These are phyloP conservation scores for Hanseniaspora thailandica DNA, from an alignment of 805 yeast genomes.

Conservation along the genomic window DNA sequence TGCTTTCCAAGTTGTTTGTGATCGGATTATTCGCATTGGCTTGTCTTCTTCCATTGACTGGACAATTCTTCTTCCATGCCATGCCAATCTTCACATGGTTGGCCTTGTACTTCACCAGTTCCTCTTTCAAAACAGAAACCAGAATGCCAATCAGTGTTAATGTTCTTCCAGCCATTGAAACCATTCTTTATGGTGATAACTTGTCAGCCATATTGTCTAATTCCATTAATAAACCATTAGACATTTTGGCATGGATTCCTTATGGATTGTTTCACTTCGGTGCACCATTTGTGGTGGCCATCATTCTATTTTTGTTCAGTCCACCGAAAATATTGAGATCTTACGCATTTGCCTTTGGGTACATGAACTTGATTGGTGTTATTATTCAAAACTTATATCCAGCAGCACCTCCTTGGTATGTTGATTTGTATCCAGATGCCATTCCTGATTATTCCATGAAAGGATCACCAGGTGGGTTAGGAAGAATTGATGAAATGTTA, in stretches of 20 bases:
- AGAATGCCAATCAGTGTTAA: constrained; percentile 86
- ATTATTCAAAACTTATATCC: constrained; percentile 72
- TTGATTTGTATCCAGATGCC: constrained; percentile 65
- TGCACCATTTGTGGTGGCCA: constrained; percentile 81
- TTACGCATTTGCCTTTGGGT: constrained; percentile 88
- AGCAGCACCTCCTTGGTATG: constrained; percentile 97
- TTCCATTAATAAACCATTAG: constrained; percentile 50
- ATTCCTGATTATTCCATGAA: constrained; percentile 86
- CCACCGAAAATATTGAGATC: constrained; percentile 80
- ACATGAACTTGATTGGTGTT: constrained; percentile 83
- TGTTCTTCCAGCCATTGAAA: constrained; percentile 81
- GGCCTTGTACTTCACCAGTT: constrained; percentile 64
- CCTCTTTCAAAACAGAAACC: constrained; percentile 58
- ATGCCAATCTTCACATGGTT: constrained; percentile 81
- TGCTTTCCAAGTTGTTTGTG: constrained; percentile 29
- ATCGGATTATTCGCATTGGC: constrained; percentile 33
- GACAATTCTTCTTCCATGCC: constrained; percentile 74
- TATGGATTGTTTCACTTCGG: constrained; percentile 84
- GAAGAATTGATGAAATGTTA: constrained; percentile 66
- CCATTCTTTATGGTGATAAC: constrained; percentile 84
- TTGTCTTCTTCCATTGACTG: constrained; percentile 59
- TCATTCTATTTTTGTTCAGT: constrained; percentile 66
- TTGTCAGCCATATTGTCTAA: constrained; percentile 73
- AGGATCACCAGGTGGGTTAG: constrained; percentile 94
- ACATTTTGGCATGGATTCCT: constrained; percentile 88